Percentiles rank a stretch among this genome's conserved stretches.
phyloP scores from a whole-genome alignment of 2,329 filamentous ascomycete genomes.

The Alternaria rosae region DNA sequence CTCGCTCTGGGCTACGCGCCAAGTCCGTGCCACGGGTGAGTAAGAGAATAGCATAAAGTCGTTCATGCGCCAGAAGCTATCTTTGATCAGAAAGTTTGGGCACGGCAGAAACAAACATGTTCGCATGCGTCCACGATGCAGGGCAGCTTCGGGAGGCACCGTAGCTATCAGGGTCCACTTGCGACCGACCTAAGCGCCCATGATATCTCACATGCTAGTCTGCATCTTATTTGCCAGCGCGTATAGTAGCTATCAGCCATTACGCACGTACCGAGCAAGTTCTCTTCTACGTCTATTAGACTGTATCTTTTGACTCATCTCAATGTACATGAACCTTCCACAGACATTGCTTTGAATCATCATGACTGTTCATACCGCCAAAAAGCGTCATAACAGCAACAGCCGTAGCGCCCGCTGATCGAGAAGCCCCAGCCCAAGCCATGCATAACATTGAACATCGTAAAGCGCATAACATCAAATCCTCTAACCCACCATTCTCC shows the following conservation, averaged over 20 bases:
- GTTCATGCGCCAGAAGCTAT: conserved; percentile 2
- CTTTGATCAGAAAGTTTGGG: not conserved
- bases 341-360: conserved; percentile 6
- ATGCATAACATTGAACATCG: conserved; percentile 32
- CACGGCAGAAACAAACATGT: conserved; percentile 2
- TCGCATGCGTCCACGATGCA: not conserved
- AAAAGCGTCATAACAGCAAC: conserved; percentile 12
- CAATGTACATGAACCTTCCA: not conserved
- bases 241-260: not conserved
- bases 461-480: conserved; percentile 26
- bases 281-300: not conserved
- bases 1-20: conserved; percentile 15
- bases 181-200: conserved; percentile 26
- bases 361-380: conserved; percentile 10
- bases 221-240: conserved; percentile 18
- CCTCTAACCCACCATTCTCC: conserved; percentile 83
- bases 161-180: conserved; percentile 19
- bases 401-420: conserved; percentile 27
- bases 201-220: not conserved
- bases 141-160: conserved; percentile 3
- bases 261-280: not conserved
- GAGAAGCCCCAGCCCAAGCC: conserved; percentile 28
- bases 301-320: not conserved
- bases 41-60: not conserved
- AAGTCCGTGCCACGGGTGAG: conserved; percentile 22